Evolutionary conservation across 495 filamentous ascomycete genomes (phyloP), one percentile per base, ranked within the genome.

Genomic region (Hypoxylon rickii): DNA sequence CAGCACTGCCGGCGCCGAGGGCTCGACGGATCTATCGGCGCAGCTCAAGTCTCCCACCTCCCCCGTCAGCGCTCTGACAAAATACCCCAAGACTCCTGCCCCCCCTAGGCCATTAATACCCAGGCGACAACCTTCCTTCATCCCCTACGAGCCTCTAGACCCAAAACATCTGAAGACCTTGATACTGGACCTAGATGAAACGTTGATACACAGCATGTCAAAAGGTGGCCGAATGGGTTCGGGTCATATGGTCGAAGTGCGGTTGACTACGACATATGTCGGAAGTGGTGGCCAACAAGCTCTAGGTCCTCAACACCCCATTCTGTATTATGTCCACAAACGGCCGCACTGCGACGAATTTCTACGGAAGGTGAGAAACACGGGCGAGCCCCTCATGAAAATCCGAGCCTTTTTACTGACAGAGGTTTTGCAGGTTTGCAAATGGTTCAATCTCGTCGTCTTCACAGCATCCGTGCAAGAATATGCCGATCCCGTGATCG

Each of bases 211-310:
- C 75, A 96, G 91, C 68, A 87, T 97, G 73, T 90, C 93, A 38
- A 97, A 96, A 70, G 94, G 94, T 20, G 92, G 93, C 29, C 84
- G 92, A 33, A 97, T 96, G 91, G 89, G 87, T 61, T 92, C 89
- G 19, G 94, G 94, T 17, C 95, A 98, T 72, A 97, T 97, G 94
- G 93, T 98, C 24, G 94, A 98, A 74, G 94, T 98, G 60, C 94
- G 93, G 64, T 81, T 97, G 41, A 84, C 86, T 62, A 82, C 82
- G 15, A 79, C 83, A 26, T 78, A 83, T 50, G 73, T 83, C 44
- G 78, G 79, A 21, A 81, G 82, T 22, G 85, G 86, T 33, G 86
- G 81, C 32, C 83, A 84, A 46, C 76, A 82, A 18, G 82, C 82
- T 12, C 68, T 90, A 33, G 91, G 89, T 8, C 89, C 89, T 39